Conservation (phyloP, 257 asterid genomes). For the Solanum clarkiae region DNA sequence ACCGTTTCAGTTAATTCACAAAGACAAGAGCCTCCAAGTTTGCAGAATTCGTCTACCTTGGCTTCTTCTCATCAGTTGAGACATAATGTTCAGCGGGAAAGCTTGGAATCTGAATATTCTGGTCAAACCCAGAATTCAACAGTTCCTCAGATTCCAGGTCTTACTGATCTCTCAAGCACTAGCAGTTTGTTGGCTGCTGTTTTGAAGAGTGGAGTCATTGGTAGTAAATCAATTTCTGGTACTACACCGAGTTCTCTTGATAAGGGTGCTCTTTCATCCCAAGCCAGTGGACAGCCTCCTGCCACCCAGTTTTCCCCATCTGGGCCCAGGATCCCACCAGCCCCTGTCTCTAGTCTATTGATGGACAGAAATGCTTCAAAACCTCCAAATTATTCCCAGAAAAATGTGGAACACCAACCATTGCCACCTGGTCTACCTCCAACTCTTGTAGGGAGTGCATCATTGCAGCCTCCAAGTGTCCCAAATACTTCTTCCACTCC, state of each 20-base stretch:
- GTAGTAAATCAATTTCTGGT: constrained; percentile 9
- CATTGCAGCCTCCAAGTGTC: constrained; percentile 19
- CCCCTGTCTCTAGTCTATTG: constrained; percentile 1
- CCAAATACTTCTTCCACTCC: constrained; percentile 43
- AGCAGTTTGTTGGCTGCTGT: constrained; percentile 48
- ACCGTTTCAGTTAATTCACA: constrained; percentile 17
- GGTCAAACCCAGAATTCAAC: not conserved
- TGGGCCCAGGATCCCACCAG: not conserved
- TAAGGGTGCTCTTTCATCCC: constrained; percentile 13
- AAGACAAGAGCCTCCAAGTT: constrained; percentile 21
- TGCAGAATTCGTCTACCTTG: constrained; percentile 18
- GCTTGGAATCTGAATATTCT: constrained; percentile 11
- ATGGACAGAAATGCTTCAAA: constrained; percentile 9
- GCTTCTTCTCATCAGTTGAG: constrained; percentile 25
- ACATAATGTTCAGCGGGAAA: constrained; percentile 25
- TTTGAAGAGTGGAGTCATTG: constrained; percentile 35
- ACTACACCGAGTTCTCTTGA: constrained; percentile 15
- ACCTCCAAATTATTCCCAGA: constrained; percentile 14
- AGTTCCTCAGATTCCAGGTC: constrained; percentile 18
- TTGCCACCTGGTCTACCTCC: constrained; percentile 16
- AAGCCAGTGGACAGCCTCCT: constrained; percentile 12
- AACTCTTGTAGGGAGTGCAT: constrained; percentile 18
- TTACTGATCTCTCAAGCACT: constrained; percentile 27
- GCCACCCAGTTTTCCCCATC: not conserved
- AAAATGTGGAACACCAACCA: constrained; percentile 24